Evolutionary conservation across 2,329 filamentous ascomycete species (phyloP), one percentile per base, ranked within the genome.

Genomic region (Septoria petroselini): DNA sequence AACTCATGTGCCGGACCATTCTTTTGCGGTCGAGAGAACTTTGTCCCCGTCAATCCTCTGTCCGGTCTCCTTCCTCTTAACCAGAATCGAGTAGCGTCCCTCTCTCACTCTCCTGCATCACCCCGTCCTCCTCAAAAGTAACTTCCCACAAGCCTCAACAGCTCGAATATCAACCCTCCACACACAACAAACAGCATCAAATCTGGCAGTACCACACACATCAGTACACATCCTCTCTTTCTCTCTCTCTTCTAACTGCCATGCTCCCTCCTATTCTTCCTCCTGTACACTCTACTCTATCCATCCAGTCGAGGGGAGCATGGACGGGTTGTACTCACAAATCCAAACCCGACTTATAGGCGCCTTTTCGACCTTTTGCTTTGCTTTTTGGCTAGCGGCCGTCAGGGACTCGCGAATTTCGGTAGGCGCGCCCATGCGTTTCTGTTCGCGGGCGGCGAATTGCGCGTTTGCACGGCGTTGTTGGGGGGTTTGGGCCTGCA

Each of bases 401-500:
- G 71, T 65, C 64, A 76, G 75, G 42, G 71, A 62, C 7, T 66
- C 63, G 55, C 74, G 60, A 12, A 47, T 39, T 17, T 47, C 43
- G 6, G 21, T 18, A 2, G 72, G 70, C 74, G 88, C 89, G 71
- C 88, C 88, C 70, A 86, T 85, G 67, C 84, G 86, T 53, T 76
- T 74, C 67, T 86, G 82, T 68, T 91, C 83, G 46, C 80, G 77
- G 68, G 85, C 84, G 60, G 79, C 83, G 72, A 88, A 94, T 71
- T 86, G 85, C 65, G 81, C 81, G 75, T 93, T 93, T 57, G 85
- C 83, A 65, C 82, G 82, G 69, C 88, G 84, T 76, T 93, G 88
- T 71, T 88, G 81, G 61, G 85, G 87, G 60, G 88, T 93, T 84
- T 91, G 87, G 62, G 83, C 86, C 86, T 48, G 17, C n/a, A n/a